Percentiles rank a stretch among this genome's conserved stretches.
Evolutionary conservation across 2,329 filamentous ascomycete genomes (phyloP).

Genomic region (Fusarium sp.): DNA sequence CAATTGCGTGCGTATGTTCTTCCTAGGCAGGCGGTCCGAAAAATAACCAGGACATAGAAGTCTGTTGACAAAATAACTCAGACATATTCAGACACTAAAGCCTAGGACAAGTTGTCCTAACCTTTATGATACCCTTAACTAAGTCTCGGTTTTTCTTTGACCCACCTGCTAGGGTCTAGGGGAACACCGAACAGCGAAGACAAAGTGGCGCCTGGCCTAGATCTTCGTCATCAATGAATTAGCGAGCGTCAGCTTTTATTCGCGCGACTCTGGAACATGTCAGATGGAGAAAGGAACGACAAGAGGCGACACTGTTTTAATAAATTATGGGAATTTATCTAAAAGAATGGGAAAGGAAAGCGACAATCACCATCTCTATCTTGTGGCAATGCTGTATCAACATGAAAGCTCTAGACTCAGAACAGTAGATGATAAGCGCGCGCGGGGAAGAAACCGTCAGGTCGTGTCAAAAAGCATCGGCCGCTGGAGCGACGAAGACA

Average conservation of each 20-base stretch:
- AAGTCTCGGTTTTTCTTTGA: too few species aligned
- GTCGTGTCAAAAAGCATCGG: constrained; percentile 26
- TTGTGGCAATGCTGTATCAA: constrained; percentile 23
- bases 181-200: constrained; percentile 19
- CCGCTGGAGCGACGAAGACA: constrained; percentile 9
- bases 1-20: constrained; percentile 21
- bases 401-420: constrained; percentile 23
- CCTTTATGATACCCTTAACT: too few species aligned
- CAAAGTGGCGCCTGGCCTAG: constrained; percentile 31
- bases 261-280: constrained; percentile 9
- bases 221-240: constrained; percentile 39
- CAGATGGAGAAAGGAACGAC: constrained; percentile 22
- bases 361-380: constrained; percentile 26
- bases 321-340: constrained; percentile 32
- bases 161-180: neutral
- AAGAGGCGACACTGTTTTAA: constrained; percentile 21
- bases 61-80: too few species aligned
- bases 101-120: too few species aligned
- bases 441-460: constrained; percentile 31
- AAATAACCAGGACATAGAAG: too few species aligned
- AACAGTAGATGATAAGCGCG: constrained; percentile 34
- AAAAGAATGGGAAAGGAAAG: constrained; percentile 32
- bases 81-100: too few species aligned
- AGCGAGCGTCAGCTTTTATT: constrained; percentile 27
- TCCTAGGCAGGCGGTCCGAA: neutral